These are phyloP conservation scores for Aegle marmelos DNA, from an alignment of 345 rosid species.

Conservation along the genomic window DNA sequence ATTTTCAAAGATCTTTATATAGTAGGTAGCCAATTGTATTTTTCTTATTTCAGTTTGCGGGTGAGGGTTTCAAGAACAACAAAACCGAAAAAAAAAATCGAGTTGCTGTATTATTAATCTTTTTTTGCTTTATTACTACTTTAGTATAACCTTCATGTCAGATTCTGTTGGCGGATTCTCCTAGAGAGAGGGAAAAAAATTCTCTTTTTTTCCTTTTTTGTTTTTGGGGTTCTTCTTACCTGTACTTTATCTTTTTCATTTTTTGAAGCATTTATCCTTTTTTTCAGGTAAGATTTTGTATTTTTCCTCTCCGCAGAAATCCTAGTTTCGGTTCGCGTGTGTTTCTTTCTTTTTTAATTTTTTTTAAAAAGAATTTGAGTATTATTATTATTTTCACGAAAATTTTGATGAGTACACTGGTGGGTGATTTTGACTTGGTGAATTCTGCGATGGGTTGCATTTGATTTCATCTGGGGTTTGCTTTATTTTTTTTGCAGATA, in stretches of 20 bases:
- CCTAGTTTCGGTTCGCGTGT: neutral
- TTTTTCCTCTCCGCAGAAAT: neutral
- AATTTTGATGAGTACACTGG: neutral
- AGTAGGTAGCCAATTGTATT: neutral
- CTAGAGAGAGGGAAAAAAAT: neutral
- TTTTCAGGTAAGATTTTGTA: neutral
- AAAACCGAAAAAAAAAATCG: too few species aligned
- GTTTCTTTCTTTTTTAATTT: neutral
- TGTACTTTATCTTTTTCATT: neutral
- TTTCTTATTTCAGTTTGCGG: neutral
- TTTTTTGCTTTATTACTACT: neutral
- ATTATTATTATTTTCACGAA: neutral
- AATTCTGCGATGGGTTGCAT: conserved; percentile 8
- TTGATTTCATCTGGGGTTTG: conserved; percentile 27
- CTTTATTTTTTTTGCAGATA: conserved; percentile 19
- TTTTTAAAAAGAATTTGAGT: neutral
- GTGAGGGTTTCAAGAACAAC: neutral
- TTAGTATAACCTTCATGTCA: conserved; percentile 12
- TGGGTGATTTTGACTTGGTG: neutral
- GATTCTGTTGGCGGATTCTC: conserved; percentile 33
- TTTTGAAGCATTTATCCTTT: neutral
- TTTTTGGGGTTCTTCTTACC: conserved; percentile 4
- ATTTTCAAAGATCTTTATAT: neutral
- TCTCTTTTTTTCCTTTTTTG: too few species aligned
- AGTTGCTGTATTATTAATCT: too few species aligned